phyloP scores from a whole-genome alignment of 371 early-diverging fungal species.

The Syncephalastrum monosporum region DNA sequence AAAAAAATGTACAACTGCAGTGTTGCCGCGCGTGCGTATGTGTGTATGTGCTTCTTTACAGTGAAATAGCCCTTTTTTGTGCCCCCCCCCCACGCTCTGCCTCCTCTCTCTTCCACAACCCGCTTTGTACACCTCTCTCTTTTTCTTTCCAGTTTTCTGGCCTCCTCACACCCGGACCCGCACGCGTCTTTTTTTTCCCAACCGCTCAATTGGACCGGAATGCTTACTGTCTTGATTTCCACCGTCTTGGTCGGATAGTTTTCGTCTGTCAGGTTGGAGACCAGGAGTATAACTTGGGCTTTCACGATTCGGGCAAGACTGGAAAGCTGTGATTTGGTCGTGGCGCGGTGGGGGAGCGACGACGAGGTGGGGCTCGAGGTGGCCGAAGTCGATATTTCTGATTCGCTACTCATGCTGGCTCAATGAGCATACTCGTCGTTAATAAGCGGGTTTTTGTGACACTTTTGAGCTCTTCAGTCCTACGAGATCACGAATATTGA shows the following conservation, averaged over 20 bases:
- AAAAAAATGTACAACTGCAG: too few species aligned
- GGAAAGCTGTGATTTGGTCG: constrained; percentile 33
- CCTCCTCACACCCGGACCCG: too few species aligned
- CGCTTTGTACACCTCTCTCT: too few species aligned
- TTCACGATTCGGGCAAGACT: constrained; percentile 61
- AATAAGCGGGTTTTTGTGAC: background rate
- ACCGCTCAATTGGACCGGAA: background rate
- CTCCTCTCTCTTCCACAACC: too few species aligned
- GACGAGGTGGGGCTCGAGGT: constrained; percentile 26
- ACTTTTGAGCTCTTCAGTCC: too few species aligned
- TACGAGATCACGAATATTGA: too few species aligned
- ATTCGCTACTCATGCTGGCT: constrained; percentile 42
- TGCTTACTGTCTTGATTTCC: constrained; percentile 56
- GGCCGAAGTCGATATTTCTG: constrained; percentile 26
- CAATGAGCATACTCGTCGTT: constrained; percentile 14
- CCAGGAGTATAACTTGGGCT: constrained; percentile 60
- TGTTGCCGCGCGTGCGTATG: too few species aligned
- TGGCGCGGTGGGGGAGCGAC: constrained; percentile 14
- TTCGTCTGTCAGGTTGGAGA: constrained; percentile 54
- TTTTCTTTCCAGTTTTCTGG: too few species aligned
- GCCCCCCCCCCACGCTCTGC: too few species aligned
- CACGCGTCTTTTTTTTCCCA: too few species aligned
- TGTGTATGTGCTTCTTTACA: background rate
- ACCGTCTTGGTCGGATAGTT: constrained; percentile 48
- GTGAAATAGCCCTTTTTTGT: background rate